Base-by-base conservation (phyloP, 495 filamentous ascomycete species). In the Articulospora tetracladia region DNA sequence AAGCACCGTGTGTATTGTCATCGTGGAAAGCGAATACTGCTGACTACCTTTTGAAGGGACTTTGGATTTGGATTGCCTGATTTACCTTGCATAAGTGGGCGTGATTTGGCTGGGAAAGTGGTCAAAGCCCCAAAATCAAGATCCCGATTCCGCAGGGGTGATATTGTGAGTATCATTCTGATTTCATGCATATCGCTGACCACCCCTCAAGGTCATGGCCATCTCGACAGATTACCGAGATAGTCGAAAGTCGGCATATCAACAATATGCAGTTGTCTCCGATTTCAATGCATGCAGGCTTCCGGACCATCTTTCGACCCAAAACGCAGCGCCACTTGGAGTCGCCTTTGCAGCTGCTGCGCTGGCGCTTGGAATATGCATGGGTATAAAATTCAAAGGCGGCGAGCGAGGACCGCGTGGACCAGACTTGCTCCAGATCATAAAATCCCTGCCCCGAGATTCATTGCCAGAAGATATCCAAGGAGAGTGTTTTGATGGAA, bases 171-270 rank as follows among this genome's bases (percentile, higher is more conserved):
- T 52, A 22, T n/a, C 3, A n/a, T 19, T 19, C 12, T 28, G n/a
- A 53, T 30, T 32, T 6, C 1, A 53, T 6, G 32, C 15, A 13
- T 17, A 10, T 25, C 6, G 10, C 4, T 28, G 15, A 17, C 20
- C 17, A 32, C 15, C 32, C 15, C 10, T 32, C 11, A 53, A 75
- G 71, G 72, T 89, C 8, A 75, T 86, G 20, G 82, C 80, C 0
- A 79, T 84, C 13, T 88, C 86, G 7, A 90, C 86, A 25, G 86
- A 90, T 70, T 89, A 89, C 66, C 81, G 87, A 1, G 86, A 90
- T 60, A 77, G 84, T 48, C 76, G 86, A 28, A 88, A 88, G 70
- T 80, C 85, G 0, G 79, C 85, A 11, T 90, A 85, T 67, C 87
- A 89, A 69, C 78, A 89, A 71, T 89, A 88, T 66, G 77, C 82